Evolutionary conservation across 148 eudicot genomes (phyloP), one percentile per base, ranked within the genome.

Genomic region (Amaranthus hypochondriacus): DNA sequence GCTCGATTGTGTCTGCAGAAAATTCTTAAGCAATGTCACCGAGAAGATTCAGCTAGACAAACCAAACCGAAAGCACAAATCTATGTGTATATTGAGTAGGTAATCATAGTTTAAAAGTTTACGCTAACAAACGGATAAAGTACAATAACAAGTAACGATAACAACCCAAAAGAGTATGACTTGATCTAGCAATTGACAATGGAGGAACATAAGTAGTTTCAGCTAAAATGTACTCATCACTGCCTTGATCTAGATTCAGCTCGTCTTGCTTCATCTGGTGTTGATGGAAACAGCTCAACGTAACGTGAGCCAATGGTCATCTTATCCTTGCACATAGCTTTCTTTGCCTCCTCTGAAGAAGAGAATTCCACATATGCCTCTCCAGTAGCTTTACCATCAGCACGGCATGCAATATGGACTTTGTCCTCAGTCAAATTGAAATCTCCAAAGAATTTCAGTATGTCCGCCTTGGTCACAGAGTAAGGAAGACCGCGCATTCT

Each of bases 351-450:
- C 50, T 90, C 94, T 68, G 88, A 80, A n/a, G 92, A 86, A 59
- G 76, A 63, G 77, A 93, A 91, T 75, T 89, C 96, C 18, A 91
- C 98, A 81, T 73, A 93, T 0, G 98, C 98, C 69, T 93, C 98
- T 60, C 98, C 98, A 7, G 98, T 89, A 14, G 89, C 81, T 73
- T 84, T 93, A 73, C 98, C 98, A 87, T 91, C 98, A 3, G 88
- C 69, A 12, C 94, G 86, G 74, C 84, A 85, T 2, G 87, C 91
- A 69, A 93, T 82, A 56, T 81, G 90, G 6, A 93, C 56, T 77
- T 87, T 91, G 56, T 84, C 89, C 68, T 89, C 92, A 2, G 76
- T 3, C 44, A 90, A 60, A 13, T 80, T 76, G 64, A 78, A 90
- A 39, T 88, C 91, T 64, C 77, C 87, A 77, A 90, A 90, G 68